Conservation (phyloP, 768 basidiomycete genomes). For the Flagelloscypha sp. region DNA sequence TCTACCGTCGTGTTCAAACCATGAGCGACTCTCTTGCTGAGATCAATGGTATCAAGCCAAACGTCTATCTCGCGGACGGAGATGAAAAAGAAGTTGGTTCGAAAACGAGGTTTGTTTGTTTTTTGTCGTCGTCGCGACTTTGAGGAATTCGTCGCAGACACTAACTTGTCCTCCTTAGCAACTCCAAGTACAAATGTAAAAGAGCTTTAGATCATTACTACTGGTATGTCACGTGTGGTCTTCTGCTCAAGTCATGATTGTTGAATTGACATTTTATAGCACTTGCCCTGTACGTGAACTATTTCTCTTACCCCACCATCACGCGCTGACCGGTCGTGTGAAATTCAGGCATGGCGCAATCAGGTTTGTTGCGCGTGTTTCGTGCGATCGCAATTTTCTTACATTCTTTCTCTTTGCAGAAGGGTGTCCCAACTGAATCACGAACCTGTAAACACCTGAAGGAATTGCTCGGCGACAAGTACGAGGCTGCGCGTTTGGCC, state of each 20-base stretch:
- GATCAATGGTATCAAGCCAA: conserved; percentile 46
- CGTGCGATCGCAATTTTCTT: background rate
- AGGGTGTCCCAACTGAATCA: conserved; percentile 32
- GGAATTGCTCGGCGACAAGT: conserved; percentile 35
- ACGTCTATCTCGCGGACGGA: conserved; percentile 36
- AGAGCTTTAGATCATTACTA: conserved; percentile 37
- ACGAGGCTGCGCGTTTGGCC: conserved; percentile 37
- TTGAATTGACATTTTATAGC: conserved; percentile 11
- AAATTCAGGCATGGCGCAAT: conserved; percentile 24
- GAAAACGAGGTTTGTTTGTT: conserved; percentile 19
- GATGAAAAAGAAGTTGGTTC: conserved; percentile 40
- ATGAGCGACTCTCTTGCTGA: conserved; percentile 45
- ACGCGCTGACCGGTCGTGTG: background rate
- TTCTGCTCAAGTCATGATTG: background rate
- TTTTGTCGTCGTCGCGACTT: too few relatives aligned
- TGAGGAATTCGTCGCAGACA: too few relatives aligned
- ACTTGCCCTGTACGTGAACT: conserved; percentile 23
- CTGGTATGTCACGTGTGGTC: conserved; percentile 18
- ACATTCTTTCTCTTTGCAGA: conserved; percentile 9
- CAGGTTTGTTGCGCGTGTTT: conserved; percentile 13
- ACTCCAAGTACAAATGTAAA: conserved; percentile 34
- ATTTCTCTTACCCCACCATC: background rate
- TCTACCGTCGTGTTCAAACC: too few relatives aligned
- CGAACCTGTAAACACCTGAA: conserved; percentile 43
- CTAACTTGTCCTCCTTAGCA: too few relatives aligned